Percentiles rank a stretch among this genome's conserved stretches.
phyloP scores from a whole-genome alignment of 805 yeast genomes.

The Yarrowia sp. region DNA sequence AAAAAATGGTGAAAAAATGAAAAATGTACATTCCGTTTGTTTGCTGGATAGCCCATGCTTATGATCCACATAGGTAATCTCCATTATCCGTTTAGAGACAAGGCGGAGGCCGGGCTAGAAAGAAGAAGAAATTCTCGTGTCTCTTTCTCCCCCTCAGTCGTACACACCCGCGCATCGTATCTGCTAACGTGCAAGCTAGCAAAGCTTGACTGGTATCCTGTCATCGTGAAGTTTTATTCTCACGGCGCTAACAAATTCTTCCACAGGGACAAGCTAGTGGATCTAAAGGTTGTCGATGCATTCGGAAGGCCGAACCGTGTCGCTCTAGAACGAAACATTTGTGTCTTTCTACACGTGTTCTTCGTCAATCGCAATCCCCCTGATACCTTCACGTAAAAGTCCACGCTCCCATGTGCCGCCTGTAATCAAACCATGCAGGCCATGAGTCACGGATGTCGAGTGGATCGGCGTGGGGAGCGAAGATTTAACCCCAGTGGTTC shows the following conservation, averaged over 20 bases:
- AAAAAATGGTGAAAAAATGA: neutral
- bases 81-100: no score
- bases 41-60: no score
- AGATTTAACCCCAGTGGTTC: neutral
- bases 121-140: no score
- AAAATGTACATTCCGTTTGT: neutral
- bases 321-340: no score
- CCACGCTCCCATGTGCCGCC: neutral
- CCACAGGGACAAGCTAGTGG: neutral
- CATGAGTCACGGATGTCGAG: neutral
- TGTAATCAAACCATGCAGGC: neutral
- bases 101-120: no score
- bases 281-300: neutral
- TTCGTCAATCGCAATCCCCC: no score
- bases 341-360: no score
- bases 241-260: neutral
- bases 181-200: neutral
- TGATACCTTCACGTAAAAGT: no score
- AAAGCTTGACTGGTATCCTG: neutral
- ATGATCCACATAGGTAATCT: neutral
- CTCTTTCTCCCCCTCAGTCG: neutral
- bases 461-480: neutral
- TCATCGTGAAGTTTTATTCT: neutral
- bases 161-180: slow-evolving; percentile 1
- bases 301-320: neutral